Evolutionary conservation across 768 basidiomycete species (phyloP).

Genomic region (Suillus clintonianus): DNA sequence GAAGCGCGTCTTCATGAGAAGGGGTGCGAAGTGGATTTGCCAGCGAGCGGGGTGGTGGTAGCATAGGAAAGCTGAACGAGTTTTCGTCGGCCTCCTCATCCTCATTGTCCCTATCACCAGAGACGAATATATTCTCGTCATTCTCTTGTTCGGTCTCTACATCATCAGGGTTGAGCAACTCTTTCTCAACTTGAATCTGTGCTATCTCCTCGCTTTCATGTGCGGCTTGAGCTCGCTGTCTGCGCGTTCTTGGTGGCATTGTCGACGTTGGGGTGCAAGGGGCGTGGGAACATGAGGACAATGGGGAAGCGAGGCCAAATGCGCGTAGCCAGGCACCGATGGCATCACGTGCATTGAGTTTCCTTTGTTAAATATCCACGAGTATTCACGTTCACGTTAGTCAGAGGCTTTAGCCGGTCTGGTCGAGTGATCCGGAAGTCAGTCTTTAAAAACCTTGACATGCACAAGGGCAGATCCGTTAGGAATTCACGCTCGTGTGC

Average conservation of each 20-base stretch:
- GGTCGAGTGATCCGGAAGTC: conserved; percentile 1
- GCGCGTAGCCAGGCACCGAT: neutral
- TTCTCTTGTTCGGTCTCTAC: neutral
- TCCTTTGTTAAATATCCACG: neutral
- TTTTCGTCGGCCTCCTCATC: conserved; percentile 13
- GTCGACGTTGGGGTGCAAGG: conserved; percentile 3
- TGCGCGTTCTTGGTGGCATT: conserved; percentile 19
- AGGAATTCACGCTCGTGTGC: conserved; percentile 1
- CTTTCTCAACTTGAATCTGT: neutral
- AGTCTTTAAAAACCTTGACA: neutral
- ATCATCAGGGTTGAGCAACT: neutral
- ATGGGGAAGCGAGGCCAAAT: neutral
- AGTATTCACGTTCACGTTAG: neutral
- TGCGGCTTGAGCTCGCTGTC: conserved; percentile 12
- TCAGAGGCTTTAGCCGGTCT: neutral
- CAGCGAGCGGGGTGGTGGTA: conserved; percentile 16
- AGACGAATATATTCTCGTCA: conserved; percentile 10
- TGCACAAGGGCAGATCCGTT: conserved; percentile 1
- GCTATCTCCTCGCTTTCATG: conserved; percentile 19
- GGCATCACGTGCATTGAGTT: neutral
- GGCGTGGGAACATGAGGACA: conserved; percentile 21
- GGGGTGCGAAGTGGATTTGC: conserved; percentile 22
- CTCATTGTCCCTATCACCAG: neutral
- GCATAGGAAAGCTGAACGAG: conserved; percentile 1
- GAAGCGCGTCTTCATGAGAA: conserved; percentile 24